phyloP scores from a whole-genome alignment of 1,284 basidiomycete genomes.

The Malassezia obtusa region DNA sequence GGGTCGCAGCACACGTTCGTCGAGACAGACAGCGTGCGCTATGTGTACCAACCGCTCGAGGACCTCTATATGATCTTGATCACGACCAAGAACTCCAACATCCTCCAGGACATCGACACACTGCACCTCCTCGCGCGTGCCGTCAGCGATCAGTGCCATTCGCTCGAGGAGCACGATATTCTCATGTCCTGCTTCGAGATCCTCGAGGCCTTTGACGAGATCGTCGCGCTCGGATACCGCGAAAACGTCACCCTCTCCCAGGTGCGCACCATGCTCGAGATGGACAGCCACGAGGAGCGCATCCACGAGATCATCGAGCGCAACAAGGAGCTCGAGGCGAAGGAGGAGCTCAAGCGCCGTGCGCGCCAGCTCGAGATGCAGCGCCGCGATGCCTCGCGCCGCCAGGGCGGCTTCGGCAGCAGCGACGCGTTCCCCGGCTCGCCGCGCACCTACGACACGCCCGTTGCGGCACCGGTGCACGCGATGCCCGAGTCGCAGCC shows the following conservation, averaged over 20 bases:
- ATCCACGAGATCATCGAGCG: slow-evolving; percentile 97
- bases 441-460: slow-evolving; percentile 31
- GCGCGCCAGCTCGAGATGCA: slow-evolving; percentile 98
- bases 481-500: slow-evolving; percentile 17
- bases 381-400: slow-evolving; percentile 55
- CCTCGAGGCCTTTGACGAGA: slow-evolving; percentile 90
- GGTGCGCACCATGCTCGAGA: slow-evolving; percentile 83
- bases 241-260: slow-evolving; percentile 87
- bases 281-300: slow-evolving; percentile 99
- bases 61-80: slow-evolving; percentile 96
- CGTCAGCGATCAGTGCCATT: slow-evolving; percentile 69
- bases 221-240: slow-evolving; percentile 84
- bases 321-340: slow-evolving; percentile 99
- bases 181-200: slow-evolving; percentile 86
- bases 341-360: slow-evolving; percentile 94
- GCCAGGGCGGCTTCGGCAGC: slow-evolving; percentile 24
- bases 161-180: slow-evolving; percentile 80
- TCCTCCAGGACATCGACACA: slow-evolving; percentile 94
- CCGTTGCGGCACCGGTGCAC: slow-evolving; percentile 27
- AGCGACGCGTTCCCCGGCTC: slow-evolving; percentile 19
- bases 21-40: slow-evolving; percentile 55
- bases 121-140: slow-evolving; percentile 86
- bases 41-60: slow-evolving; percentile 95
- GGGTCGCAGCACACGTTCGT: slow-evolving; percentile 92
- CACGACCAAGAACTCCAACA: slow-evolving; percentile 95